Base-by-base conservation (phyloP, 1,139 yeast species). In the Zygoascus meyerae region DNA sequence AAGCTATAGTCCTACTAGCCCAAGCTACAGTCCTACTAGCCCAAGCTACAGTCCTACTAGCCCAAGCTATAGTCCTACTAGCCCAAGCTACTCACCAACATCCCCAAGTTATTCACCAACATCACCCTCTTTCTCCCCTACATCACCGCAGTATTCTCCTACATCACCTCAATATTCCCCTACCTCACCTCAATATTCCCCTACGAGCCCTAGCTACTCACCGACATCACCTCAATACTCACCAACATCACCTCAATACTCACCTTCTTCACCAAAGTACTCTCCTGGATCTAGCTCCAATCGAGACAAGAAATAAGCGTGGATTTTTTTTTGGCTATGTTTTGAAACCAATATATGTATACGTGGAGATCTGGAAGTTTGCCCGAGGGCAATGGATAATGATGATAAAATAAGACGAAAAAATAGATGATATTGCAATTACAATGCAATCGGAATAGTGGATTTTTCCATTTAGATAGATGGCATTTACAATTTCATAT, bases 11-110 rank as follows among this genome's bases (percentile, higher is more conserved):
- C 92, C 94, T 38, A 80, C 89, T 0, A 78, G 86, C 2, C 94
- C 95, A 50, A 58, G 72, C 5, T 81, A 79, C 65, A 73, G 81
- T 0, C 94, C 94, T 49, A 83, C 95, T 0, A 79, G 87, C 1
- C 95, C 95, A 54, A 59, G 71, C 4, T 84, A 83, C 63, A 75
- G 81, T 2, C 94, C 92, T 37, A 81, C 90, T 0, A 77, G 85
- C 2, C 95, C 95, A 48, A 55, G 71, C 5, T 81, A 80, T 61
- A 72, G 81, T 1, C 87, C 95, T 47, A 80, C 86, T 0, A 72
- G 87, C 48, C 83, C 95, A 0, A 75, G 83, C 7, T 78, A 78
- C 62, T 68, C 77, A 7, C 85, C 85, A 42, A 80, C 87, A 0
- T 76, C 83, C 1, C 85, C 86, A 53, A 55, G 66, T 2, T 79